These are phyloP conservation scores for Macrophomina pseudophaseolina DNA, from an alignment of 2,329 filamentous ascomycete species.

Conservation along the genomic window DNA sequence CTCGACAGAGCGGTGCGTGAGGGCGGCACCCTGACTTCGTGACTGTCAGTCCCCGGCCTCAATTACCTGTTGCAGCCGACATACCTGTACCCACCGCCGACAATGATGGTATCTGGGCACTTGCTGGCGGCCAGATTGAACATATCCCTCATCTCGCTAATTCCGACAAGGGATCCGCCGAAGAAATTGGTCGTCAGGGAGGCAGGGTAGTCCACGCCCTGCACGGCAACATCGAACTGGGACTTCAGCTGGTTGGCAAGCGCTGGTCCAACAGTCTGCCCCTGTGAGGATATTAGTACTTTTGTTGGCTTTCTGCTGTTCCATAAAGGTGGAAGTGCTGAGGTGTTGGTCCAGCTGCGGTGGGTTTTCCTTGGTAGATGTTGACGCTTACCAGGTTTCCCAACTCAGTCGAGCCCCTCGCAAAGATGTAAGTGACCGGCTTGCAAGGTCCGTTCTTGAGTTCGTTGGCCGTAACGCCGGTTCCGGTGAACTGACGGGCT, in stretches of 20 bases:
- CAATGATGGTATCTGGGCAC: constrained; percentile 45
- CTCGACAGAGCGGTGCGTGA: constrained; percentile 44
- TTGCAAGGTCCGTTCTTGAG: constrained; percentile 30
- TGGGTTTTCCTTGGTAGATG: neutral
- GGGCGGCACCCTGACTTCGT: constrained; percentile 45
- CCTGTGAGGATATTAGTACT: constrained; percentile 27
- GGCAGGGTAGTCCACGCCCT: constrained; percentile 46
- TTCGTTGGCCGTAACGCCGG: neutral
- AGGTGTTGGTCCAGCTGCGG: no score
- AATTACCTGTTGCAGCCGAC: neutral
- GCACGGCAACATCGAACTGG: constrained; percentile 38
- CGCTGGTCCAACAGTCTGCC: constrained; percentile 31
- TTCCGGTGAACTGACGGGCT: neutral
- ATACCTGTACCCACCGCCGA: constrained; percentile 50
- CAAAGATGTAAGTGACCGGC: constrained; percentile 38
- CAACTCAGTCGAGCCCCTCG: constrained; percentile 34
- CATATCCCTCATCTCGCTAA: constrained; percentile 41
- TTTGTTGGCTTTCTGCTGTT: no score
- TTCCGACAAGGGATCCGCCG: constrained; percentile 41
- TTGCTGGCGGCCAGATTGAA: constrained; percentile 44
- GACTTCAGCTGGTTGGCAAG: constrained; percentile 33
- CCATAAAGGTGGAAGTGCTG: no score
- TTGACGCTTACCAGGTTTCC: constrained; percentile 36
- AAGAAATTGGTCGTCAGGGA: constrained; percentile 41
- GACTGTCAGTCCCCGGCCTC: constrained; percentile 22